Evolutionary conservation across 352 stramenopile species (phyloP).

Genomic region (Phytophthora nicotianae): DNA sequence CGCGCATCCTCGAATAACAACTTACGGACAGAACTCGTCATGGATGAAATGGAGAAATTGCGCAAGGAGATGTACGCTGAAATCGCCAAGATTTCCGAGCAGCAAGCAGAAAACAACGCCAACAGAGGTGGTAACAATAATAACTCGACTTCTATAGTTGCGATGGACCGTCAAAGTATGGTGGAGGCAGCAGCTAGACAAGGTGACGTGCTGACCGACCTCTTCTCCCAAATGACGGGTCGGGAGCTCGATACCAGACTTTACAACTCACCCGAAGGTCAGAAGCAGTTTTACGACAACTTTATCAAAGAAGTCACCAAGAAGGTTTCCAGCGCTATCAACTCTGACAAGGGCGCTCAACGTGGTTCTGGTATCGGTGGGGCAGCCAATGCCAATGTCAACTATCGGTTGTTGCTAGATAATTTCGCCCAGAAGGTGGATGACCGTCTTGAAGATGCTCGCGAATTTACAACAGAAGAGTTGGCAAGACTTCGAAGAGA

Average conservation of each 20-base stretch:
- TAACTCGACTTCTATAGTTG: constrained; percentile 25
- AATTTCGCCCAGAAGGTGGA: constrained; percentile 81
- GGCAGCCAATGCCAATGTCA: constrained; percentile 54
- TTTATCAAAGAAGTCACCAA: constrained; percentile 81
- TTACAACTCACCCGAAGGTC: constrained; percentile 44
- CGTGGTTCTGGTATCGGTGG: constrained; percentile 36
- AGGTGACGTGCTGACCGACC: constrained; percentile 54
- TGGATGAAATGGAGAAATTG: constrained; percentile 55
- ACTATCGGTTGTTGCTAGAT: constrained; percentile 71
- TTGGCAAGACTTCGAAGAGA: constrained; percentile 67
- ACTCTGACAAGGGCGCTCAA: constrained; percentile 43
- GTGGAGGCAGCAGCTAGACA: constrained; percentile 34
- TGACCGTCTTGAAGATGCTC: constrained; percentile 65
- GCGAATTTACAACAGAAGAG: constrained; percentile 66
- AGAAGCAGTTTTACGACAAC: constrained; percentile 72
- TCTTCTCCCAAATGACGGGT: constrained; percentile 66
- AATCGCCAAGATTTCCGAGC: constrained; percentile 48
- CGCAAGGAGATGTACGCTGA: constrained; percentile 59
- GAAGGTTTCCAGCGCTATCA: constrained; percentile 69
- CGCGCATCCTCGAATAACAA: constrained; percentile 28
- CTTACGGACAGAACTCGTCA: constrained; percentile 31
- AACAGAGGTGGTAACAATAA: constrained; percentile 19
- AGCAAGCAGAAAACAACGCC: constrained; percentile 25
- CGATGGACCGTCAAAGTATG: constrained; percentile 22
- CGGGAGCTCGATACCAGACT: constrained; percentile 56